Evolutionary conservation across 192 early-diverging fungal species (phyloP), one percentile per base, ranked within the genome.

Genomic region (Phlyctochytrium bullatum): DNA sequence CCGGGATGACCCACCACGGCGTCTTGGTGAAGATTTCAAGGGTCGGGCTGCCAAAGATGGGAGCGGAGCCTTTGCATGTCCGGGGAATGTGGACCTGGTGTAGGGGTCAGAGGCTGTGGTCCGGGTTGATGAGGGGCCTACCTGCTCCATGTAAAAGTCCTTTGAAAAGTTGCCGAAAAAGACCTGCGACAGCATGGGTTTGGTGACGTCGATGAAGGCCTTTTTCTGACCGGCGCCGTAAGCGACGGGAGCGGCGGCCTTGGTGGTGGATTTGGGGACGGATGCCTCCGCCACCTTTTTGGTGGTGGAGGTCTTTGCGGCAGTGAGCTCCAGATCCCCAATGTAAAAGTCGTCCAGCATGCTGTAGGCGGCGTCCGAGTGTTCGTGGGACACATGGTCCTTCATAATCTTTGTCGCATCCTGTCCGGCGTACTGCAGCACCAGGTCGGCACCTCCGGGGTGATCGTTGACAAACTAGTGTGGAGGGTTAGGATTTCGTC

Each of bases 371-470:
- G 86, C 75, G 30, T 90, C 88, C 0, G 91, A 90, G 74, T 98
- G 96, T 3, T 68, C 64, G 73, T 98, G 94, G 66, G 82, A 78
- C 62, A 80, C 66, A 29, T 80, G 68, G 78, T 96, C 93, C 40
- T 85, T 78, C 91, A 96, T 90, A 31, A 88, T 84, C 30, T 74
- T 74, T 0, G 89, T 86, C n/a, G 93, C 85, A 76, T 96, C 92
- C 51, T 87, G 78, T 32, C 96, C 96, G 40, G 84, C 94, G 75
- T 92, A 89, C 72, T 95, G 88, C 72, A 93, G 76, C 32, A 98
- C 82, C 34, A 89, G 76, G 32, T 98, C 95, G 30, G 88, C 89
- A 20, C 96, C 96, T 36, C 96, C 96, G 0, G 96, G 96, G 71
- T 98, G 94, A 74, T 96, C 94, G 6, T 77, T 74, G 64, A 90